Conservation (phyloP, 345 rosid genomes). For the Ceriops zippeliana region DNA sequence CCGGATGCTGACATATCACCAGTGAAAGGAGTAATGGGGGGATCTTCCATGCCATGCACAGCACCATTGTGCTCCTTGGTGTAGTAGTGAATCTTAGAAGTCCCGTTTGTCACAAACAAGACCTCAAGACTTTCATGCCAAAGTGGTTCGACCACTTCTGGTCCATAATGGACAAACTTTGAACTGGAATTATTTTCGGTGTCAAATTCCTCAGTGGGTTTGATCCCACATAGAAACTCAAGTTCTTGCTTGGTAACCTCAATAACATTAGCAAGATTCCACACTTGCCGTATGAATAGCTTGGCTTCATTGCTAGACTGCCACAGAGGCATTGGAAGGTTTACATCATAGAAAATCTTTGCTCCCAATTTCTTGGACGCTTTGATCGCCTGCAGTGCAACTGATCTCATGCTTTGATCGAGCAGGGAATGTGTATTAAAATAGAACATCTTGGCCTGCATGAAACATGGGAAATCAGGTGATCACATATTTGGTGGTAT, state of each 20-base stretch:
- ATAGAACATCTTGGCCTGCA: slow-evolving; percentile 86
- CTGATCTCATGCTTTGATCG: slow-evolving; percentile 64
- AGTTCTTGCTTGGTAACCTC: slow-evolving; percentile 92
- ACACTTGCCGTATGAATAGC: slow-evolving; percentile 56
- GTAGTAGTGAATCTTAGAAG: slow-evolving; percentile 85
- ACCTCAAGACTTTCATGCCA: slow-evolving; percentile 82
- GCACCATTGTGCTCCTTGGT: slow-evolving; percentile 74
- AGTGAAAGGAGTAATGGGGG: slow-evolving; percentile 72
- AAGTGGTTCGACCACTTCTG: slow-evolving; percentile 58
- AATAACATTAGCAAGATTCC: slow-evolving; percentile 65
- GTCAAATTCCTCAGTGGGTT: slow-evolving; percentile 67
- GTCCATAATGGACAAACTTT: slow-evolving; percentile 68
- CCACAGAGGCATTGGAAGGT: slow-evolving; percentile 86
- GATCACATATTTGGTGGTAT: too few relatives aligned
- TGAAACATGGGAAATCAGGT: slow-evolving; percentile 7
- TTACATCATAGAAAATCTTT: slow-evolving; percentile 70
- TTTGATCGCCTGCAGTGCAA: slow-evolving; percentile 66
- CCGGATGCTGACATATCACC: slow-evolving; percentile 87
- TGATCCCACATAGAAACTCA: slow-evolving; percentile 74
- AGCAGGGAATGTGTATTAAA: slow-evolving; percentile 78
- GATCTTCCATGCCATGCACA: slow-evolving; percentile 75
- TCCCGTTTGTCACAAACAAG: slow-evolving; percentile 84
- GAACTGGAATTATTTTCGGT: slow-evolving; percentile 50
- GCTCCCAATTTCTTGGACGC: slow-evolving; percentile 68
- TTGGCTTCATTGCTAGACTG: slow-evolving; percentile 70